These are phyloP conservation scores for Microbotryum intermedium DNA, from an alignment of 1,284 basidiomycete genomes.

Conservation along the genomic window DNA sequence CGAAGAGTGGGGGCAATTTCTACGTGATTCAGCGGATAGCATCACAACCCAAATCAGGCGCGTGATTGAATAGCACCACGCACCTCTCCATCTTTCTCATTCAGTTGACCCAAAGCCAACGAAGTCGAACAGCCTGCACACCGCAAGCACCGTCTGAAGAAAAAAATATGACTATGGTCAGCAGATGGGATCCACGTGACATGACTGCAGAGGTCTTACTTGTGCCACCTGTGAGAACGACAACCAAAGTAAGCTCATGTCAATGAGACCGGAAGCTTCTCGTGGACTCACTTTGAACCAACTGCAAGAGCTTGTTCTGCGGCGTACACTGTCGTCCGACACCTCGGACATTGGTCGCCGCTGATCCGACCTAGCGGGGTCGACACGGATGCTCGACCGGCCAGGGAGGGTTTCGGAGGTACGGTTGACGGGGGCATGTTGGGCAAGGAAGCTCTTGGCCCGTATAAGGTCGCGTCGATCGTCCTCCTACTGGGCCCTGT, in stretches of 20 bases:
- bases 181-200: neutral
- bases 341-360: slow-evolving; percentile 8
- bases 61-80: neutral
- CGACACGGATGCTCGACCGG: neutral
- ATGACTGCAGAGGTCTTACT: neutral
- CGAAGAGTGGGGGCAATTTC: too few species aligned
- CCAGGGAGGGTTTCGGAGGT: neutral
- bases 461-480: neutral
- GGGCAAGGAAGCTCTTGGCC: neutral
- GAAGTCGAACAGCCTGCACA: slow-evolving; percentile 14
- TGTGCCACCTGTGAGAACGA: slow-evolving; percentile 12
- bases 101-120: neutral
- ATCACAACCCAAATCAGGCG: too few species aligned
- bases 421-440: neutral
- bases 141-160: slow-evolving; percentile 12
- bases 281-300: slow-evolving; percentile 5
- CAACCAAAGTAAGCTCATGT: neutral
- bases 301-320: slow-evolving; percentile 13
- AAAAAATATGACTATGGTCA: neutral
- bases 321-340: slow-evolving; percentile 12
- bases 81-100: slow-evolving; percentile 6
- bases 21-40: too few species aligned
- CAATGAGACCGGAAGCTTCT: too few species aligned
- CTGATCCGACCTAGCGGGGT: neutral
- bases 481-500: neutral